Evolutionary conservation across 306 rosid species (phyloP).

Genomic region (Vachellia collinsii): DNA sequence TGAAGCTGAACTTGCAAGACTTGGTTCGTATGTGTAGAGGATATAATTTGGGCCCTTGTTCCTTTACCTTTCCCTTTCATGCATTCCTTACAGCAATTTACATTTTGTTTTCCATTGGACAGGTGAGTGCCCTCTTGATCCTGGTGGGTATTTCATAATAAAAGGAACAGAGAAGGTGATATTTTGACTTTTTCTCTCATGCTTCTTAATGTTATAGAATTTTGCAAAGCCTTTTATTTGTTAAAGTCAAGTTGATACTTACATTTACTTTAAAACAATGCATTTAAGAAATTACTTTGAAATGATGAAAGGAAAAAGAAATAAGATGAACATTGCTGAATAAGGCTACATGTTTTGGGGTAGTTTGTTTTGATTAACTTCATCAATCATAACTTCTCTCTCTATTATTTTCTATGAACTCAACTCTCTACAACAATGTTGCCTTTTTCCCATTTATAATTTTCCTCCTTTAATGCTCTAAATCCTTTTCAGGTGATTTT

Average conservation of each 20-base stretch:
- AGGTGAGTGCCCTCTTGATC: slow-evolving; percentile 98
- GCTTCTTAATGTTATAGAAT: slow-evolving; percentile 22
- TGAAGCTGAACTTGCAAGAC: slow-evolving; percentile 85
- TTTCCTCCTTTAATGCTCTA: slow-evolving; percentile 10
- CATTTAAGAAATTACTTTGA: slow-evolving; percentile 16
- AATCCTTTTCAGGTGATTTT: slow-evolving; percentile 74
- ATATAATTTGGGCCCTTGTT: neutral
- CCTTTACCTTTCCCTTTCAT: neutral
- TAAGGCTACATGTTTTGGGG: neutral
- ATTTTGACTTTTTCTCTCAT: slow-evolving; percentile 26
- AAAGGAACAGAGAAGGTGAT: slow-evolving; percentile 96
- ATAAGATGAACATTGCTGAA: slow-evolving; percentile 10
- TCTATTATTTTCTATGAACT: neutral
- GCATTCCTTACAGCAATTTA: slow-evolving; percentile 5
- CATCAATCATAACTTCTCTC: neutral
- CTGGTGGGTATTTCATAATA: slow-evolving; percentile 90
- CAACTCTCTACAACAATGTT: neutral
- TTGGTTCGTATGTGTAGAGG: slow-evolving; percentile 52
- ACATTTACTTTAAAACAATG: neutral
- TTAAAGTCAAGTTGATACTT: slow-evolving; percentile 3
- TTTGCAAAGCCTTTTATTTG: slow-evolving; percentile 9
- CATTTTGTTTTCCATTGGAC: slow-evolving; percentile 24
- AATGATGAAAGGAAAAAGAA: slow-evolving; percentile 1
- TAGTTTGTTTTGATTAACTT: slow-evolving; percentile 1
- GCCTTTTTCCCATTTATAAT: neutral